A percentile compares a stretch with the other conserved stretches of the same genome.
These are phyloP conservation scores for Claviceps sp. DNA, from an alignment of 2,329 filamentous ascomycete genomes.

Conservation along the genomic window DNA sequence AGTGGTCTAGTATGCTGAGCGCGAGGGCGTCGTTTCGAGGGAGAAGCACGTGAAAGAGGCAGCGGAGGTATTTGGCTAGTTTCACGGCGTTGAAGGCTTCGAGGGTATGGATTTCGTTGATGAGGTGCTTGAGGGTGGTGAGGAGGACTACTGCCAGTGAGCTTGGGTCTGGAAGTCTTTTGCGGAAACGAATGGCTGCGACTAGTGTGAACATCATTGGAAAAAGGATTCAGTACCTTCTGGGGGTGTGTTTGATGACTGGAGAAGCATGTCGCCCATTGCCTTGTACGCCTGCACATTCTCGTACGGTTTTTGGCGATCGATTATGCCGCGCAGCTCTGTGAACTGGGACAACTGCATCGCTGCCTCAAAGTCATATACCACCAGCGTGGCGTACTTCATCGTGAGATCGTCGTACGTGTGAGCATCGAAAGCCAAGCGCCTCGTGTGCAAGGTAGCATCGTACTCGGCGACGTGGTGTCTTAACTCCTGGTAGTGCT, in stretches of 20 bases:
- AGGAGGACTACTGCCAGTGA: constrained; percentile 25
- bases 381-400: constrained; percentile 54
- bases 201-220: neutral
- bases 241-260: constrained; percentile 37
- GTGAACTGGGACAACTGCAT: constrained; percentile 55
- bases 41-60: constrained; percentile 57
- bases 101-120: constrained; percentile 52
- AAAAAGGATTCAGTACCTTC: constrained; percentile 24
- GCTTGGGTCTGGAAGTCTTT: no score
- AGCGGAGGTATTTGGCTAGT: constrained; percentile 65
- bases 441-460: neutral
- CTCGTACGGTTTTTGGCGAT: constrained; percentile 31
- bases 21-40: constrained; percentile 41
- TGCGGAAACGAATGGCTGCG: neutral
- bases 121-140: constrained; percentile 47
- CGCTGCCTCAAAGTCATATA: constrained; percentile 70
- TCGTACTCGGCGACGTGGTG: constrained; percentile 35
- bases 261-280: constrained; percentile 53
- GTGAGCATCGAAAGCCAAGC: constrained; percentile 23
- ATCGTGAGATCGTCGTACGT: constrained; percentile 37
- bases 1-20: constrained; percentile 51
- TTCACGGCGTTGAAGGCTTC: constrained; percentile 42
- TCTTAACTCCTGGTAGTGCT: constrained; percentile 48
- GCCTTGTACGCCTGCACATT: constrained; percentile 39
- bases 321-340: constrained; percentile 46